Conservation (phyloP, 2,329 filamentous ascomycete species). For the Pezicula rhizophila region DNA sequence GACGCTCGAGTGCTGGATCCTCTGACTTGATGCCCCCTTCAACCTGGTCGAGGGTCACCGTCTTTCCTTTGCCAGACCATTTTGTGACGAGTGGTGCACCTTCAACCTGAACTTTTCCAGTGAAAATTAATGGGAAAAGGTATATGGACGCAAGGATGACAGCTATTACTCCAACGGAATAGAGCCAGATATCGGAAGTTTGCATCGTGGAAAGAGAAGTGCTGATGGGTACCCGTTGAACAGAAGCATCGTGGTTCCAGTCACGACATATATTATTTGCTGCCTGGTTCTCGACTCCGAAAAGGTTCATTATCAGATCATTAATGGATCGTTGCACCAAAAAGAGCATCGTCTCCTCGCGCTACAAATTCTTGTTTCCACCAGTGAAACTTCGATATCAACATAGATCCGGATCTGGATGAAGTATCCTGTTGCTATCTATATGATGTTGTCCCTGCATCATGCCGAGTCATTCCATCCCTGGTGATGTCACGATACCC, state of each 20-base stretch:
- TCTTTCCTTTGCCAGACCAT: background rate
- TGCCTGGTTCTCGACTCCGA: background rate
- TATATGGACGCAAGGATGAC: conserved; percentile 1
- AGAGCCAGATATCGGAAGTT: background rate
- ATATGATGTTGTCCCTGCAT: no score
- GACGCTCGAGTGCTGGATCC: background rate
- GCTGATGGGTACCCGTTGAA: no score
- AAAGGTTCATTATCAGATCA: background rate
- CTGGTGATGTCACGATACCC: no score
- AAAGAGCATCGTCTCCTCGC: background rate
- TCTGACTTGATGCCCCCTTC: background rate
- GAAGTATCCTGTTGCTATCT: background rate
- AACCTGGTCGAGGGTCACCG: background rate
- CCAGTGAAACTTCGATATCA: background rate
- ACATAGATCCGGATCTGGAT: background rate
- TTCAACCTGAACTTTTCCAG: no score
- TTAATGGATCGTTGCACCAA: background rate
- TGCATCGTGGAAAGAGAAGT: background rate
- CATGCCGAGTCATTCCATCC: no score
- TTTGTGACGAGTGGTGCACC: background rate
- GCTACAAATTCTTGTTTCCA: background rate
- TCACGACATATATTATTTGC: background rate
- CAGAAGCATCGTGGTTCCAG: background rate
- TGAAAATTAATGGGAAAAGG: background rate
- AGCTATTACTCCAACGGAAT: conserved; percentile 3